Evolutionary conservation across 371 early-diverging fungal species (phyloP).

Genomic region (Mortierella sp.): DNA sequence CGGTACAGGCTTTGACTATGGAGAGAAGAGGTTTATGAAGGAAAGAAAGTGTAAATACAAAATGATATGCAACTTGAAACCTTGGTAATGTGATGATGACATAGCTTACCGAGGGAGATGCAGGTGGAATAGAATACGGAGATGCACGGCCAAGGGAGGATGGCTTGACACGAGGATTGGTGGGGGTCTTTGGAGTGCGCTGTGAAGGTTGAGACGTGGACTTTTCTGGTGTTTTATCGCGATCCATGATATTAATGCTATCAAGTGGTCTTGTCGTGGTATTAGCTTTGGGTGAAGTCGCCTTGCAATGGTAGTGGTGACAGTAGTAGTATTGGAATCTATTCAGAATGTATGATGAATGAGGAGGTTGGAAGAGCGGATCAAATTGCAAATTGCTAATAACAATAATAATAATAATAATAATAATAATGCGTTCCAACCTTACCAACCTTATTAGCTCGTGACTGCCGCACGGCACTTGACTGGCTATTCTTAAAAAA

Average conservation of each 20-base stretch:
- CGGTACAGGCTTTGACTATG: background rate
- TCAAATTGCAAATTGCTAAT: no score
- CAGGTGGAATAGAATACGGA: background rate
- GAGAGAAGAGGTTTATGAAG: background rate
- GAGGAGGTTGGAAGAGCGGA: no score
- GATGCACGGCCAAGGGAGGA: slow-evolving; percentile 7
- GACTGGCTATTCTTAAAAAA: background rate
- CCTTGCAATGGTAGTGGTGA: no score
- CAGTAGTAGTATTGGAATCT: no score
- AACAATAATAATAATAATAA: no score
- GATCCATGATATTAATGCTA: slow-evolving; percentile 17
- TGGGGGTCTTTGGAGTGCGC: slow-evolving; percentile 19
- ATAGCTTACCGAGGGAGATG: slow-evolving; percentile 7
- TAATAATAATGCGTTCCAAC: no score
- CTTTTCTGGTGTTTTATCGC: slow-evolving; percentile 3
- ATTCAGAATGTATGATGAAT: no score
- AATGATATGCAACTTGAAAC: background rate
- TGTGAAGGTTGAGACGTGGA: slow-evolving; percentile 3
- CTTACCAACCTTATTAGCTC: background rate
- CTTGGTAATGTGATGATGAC: background rate
- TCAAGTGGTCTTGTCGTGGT: no score
- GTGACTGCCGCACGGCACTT: slow-evolving; percentile 6
- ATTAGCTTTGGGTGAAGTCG: no score
- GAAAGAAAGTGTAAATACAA: background rate
- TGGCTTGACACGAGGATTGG: background rate